Percentiles rank a stretch among this genome's conserved stretches.
Conservation (phyloP, 306 rosid species). For the Trichosanthes cucumerina region DNA sequence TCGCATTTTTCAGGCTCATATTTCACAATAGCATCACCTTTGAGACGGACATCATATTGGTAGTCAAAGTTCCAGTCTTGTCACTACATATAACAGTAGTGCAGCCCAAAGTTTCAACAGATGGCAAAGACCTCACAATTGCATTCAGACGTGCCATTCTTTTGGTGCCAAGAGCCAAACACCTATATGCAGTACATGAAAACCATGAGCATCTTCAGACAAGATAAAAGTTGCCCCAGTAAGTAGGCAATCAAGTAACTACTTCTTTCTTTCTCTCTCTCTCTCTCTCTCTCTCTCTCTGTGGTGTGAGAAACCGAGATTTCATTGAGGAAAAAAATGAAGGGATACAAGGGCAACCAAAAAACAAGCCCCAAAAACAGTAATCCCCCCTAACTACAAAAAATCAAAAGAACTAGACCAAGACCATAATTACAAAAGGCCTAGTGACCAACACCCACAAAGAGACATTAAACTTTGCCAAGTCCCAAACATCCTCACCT, state of each 20-base stretch:
- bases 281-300: too few relatives aligned
- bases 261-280: too few relatives aligned
- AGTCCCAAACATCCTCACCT: too few relatives aligned
- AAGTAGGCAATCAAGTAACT: background rate
- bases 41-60: slow-evolving; percentile 93
- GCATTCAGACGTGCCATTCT: slow-evolving; percentile 97
- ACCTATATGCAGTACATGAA: slow-evolving; percentile 28
- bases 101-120: slow-evolving; percentile 96
- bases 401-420: too few relatives aligned
- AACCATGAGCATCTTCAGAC: background rate
- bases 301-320: too few relatives aligned
- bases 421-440: too few relatives aligned
- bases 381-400: too few relatives aligned
- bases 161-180: slow-evolving; percentile 98
- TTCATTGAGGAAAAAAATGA: too few relatives aligned
- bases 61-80: slow-evolving; percentile 95
- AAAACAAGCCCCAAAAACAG: too few relatives aligned
- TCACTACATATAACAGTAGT: slow-evolving; percentile 98
- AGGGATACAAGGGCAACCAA: too few relatives aligned
- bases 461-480: too few relatives aligned
- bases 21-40: slow-evolving; percentile 42
- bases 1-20: background rate
- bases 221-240: slow-evolving; percentile 12
- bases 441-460: too few relatives aligned
- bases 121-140: slow-evolving; percentile 86